Evolutionary conservation across 306 rosid genomes (phyloP).

Genomic region (Cicer yamashitae): DNA sequence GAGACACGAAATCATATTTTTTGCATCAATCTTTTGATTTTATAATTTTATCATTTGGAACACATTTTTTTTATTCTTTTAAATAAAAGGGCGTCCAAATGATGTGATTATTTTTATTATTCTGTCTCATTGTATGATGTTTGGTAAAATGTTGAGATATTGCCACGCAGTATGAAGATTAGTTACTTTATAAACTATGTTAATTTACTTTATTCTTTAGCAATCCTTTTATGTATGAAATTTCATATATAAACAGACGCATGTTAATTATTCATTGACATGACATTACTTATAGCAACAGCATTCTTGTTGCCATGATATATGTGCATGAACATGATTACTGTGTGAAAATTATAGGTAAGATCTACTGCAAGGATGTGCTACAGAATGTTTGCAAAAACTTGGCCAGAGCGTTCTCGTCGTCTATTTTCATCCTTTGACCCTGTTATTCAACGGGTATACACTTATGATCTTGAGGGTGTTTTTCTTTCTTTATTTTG

Average conservation of each 20-base stretch:
- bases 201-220: not conserved
- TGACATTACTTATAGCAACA: slow-evolving; percentile 31
- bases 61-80: slow-evolving; percentile 21
- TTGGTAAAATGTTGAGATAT: slow-evolving; percentile 29
- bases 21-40: slow-evolving; percentile 23
- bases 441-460: slow-evolving; percentile 96
- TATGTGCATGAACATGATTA: slow-evolving; percentile 24
- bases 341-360: slow-evolving; percentile 66
- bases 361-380: slow-evolving; percentile 96
- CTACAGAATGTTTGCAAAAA: slow-evolving; percentile 95
- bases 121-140: slow-evolving; percentile 20
- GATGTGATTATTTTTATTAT: slow-evolving; percentile 29
- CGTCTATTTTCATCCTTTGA: slow-evolving; percentile 90
- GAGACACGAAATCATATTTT: not conserved
- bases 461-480: slow-evolving; percentile 38
- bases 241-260: not conserved
- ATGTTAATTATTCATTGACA: slow-evolving; percentile 37
- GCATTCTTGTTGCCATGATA: not conserved
- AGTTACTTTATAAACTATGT: slow-evolving; percentile 17
- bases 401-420: slow-evolving; percentile 99
- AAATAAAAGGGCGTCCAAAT: slow-evolving; percentile 12
- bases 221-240: slow-evolving; percentile 27
- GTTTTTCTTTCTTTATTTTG: slow-evolving; percentile 36
- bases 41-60: slow-evolving; percentile 23
- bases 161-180: slow-evolving; percentile 11